A percentile compares a stretch with the other conserved stretches of the same genome.
These are phyloP conservation scores for Pythium sp. DNA, from an alignment of 352 stramenopile genomes.

Conservation along the genomic window DNA sequence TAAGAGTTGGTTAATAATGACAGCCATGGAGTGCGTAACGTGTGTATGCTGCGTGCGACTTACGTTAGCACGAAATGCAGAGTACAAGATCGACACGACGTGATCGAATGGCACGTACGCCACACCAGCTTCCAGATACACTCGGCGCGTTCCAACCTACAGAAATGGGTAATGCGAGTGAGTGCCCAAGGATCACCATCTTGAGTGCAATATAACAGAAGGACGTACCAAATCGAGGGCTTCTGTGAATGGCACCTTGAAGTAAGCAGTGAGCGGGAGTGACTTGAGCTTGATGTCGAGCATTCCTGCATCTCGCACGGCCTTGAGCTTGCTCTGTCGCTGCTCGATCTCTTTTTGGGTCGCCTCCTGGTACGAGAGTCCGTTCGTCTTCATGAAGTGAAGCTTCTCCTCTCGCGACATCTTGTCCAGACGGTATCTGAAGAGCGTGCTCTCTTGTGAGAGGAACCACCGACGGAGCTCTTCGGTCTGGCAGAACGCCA, in stretches of 20 bases:
- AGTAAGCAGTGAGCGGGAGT: constrained; percentile 80
- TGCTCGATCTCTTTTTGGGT: constrained; percentile 64
- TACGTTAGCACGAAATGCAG: constrained; percentile 89
- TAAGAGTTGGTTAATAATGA: background rate
- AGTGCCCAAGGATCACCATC: background rate
- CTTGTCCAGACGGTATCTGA: constrained; percentile 91
- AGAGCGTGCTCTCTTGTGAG: constrained; percentile 93
- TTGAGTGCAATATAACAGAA: background rate
- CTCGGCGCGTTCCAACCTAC: constrained; percentile 76
- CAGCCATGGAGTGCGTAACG: background rate
- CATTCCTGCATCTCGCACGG: constrained; percentile 53
- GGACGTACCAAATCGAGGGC: constrained; percentile 90
- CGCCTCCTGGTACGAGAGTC: constrained; percentile 72
- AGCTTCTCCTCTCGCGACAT: constrained; percentile 86
- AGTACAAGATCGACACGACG: constrained; percentile 94
- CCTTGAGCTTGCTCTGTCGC: constrained; percentile 59
- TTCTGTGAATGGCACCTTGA: constrained; percentile 97
- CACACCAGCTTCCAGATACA: constrained; percentile 92
- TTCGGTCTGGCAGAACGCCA: constrained; percentile 97
- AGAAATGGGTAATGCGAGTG: background rate
- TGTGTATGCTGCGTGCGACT: constrained; percentile 9
- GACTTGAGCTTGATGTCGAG: constrained; percentile 44
- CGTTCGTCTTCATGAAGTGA: constrained; percentile 86
- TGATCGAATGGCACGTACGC: constrained; percentile 95
- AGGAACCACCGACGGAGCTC: constrained; percentile 98